Conservation (phyloP, 2,329 filamentous ascomycete species). For the Neofusicoccum sp. region DNA sequence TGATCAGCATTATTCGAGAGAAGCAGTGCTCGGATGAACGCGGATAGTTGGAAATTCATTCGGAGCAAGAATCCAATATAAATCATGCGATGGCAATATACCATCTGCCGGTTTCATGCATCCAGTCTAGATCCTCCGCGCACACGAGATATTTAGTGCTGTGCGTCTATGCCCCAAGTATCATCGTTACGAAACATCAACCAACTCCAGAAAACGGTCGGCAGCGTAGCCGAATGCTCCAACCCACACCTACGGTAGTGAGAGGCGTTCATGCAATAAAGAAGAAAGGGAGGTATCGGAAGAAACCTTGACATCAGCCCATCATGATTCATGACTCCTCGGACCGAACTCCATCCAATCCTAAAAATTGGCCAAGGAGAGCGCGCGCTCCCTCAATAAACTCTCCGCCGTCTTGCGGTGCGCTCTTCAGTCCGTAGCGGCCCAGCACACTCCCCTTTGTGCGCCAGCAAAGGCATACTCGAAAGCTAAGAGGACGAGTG, state of each 20-base stretch:
- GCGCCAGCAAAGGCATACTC: neutral
- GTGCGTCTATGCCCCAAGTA: neutral
- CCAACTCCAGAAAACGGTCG: neutral
- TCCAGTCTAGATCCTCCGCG: neutral
- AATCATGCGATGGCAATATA: neutral
- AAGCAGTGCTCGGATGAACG: neutral
- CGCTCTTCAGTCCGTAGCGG: slow-evolving; percentile 9
- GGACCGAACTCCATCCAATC: neutral
- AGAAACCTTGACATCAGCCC: neutral
- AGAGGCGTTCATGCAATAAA: neutral
- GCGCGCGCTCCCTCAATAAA: neutral
- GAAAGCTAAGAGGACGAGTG: neutral
- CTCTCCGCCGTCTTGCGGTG: neutral
- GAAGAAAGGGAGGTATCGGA: slow-evolving; percentile 6
- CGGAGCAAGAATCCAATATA: neutral
- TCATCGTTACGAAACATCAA: neutral
- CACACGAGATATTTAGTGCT: neutral
- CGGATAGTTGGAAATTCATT: neutral
- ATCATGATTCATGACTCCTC: slow-evolving; percentile 2
- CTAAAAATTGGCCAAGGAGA: neutral
- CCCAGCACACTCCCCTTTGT: neutral
- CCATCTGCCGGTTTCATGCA: neutral
- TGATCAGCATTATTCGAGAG: neutral
- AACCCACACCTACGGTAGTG: neutral
- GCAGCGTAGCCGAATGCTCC: neutral